Conservation (phyloP, 1,139 yeast genomes). For the Diutina catenulata region DNA sequence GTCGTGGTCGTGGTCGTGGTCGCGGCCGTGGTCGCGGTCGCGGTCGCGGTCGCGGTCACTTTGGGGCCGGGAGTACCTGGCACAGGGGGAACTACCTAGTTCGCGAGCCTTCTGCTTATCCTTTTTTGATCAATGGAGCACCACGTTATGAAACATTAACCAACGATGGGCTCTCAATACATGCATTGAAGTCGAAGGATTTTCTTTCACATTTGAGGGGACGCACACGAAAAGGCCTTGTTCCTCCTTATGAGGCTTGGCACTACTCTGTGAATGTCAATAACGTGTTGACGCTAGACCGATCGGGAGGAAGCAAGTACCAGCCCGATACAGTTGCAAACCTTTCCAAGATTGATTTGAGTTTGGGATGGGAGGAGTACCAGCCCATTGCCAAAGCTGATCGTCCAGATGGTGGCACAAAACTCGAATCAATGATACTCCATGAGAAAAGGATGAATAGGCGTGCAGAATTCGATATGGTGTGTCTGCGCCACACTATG, state of each 20-base stretch:
- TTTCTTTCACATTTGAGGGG: too few species aligned
- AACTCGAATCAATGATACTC: neutral
- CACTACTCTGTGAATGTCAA: neutral
- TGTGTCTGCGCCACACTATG: conserved; percentile 1
- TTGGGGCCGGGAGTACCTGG: too few species aligned
- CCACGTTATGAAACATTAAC: too few species aligned
- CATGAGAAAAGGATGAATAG: neutral
- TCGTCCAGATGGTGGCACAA: neutral
- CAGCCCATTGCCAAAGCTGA: neutral
- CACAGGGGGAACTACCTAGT: too few species aligned
- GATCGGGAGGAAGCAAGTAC: neutral
- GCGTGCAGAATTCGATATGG: neutral
- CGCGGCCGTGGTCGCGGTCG: too few species aligned
- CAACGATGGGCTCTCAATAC: too few species aligned
- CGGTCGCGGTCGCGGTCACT: too few species aligned
- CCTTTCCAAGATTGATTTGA: neutral
- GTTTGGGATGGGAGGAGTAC: neutral
- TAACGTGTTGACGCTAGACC: neutral
- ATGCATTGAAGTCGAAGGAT: too few species aligned
- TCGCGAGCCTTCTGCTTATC: too few species aligned
- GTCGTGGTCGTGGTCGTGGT: too few species aligned
- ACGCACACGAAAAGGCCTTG: neutral
- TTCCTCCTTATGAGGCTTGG: neutral
- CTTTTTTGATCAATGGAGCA: too few species aligned
- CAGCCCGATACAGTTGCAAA: neutral